Percentiles rank a stretch among this genome's conserved stretches.
These are phyloP conservation scores for Panaeolus papilionaceus DNA, from an alignment of 768 basidiomycete genomes.

Conservation along the genomic window DNA sequence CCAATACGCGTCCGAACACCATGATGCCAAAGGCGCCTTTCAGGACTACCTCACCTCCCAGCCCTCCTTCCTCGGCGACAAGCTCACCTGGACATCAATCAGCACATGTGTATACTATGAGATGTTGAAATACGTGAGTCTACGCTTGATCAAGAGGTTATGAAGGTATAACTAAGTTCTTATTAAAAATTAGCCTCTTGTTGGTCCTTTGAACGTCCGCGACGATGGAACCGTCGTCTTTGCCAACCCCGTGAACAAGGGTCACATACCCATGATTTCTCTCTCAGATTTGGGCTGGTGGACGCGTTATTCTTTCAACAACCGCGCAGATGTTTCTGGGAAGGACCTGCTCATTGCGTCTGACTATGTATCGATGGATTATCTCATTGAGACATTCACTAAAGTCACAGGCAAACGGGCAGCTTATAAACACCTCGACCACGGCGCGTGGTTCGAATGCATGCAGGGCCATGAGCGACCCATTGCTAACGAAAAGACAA, in stretches of 20 bases:
- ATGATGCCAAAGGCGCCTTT: slow-evolving; percentile 48
- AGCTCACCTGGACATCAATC: slow-evolving; percentile 42
- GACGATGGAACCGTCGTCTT: slow-evolving; percentile 48
- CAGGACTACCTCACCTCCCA: slow-evolving; percentile 45
- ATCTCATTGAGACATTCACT: slow-evolving; percentile 43
- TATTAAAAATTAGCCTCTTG: slow-evolving; percentile 28
- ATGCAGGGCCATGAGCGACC: slow-evolving; percentile 35
- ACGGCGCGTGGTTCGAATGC: slow-evolving; percentile 41
- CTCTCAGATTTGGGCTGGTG: slow-evolving; percentile 47
- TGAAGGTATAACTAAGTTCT: neutral
- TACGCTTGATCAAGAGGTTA: neutral
- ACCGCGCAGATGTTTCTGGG: slow-evolving; percentile 40
- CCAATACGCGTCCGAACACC: slow-evolving; percentile 43
- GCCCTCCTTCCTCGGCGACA: slow-evolving; percentile 37
- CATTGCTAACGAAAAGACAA: slow-evolving; percentile 36
- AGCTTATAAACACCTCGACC: slow-evolving; percentile 35
- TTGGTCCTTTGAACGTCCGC: slow-evolving; percentile 41
- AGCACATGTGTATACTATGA: slow-evolving; percentile 49
- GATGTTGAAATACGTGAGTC: slow-evolving; percentile 44
- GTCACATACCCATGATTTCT: slow-evolving; percentile 45
- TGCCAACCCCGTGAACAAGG: slow-evolving; percentile 41
- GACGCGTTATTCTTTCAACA: slow-evolving; percentile 45
- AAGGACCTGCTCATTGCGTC: slow-evolving; percentile 44
- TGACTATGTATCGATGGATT: slow-evolving; percentile 43
- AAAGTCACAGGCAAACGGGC: slow-evolving; percentile 44